These are phyloP conservation scores for Jaltomata sinuosa DNA, from an alignment of 257 asterid genomes.

Conservation along the genomic window DNA sequence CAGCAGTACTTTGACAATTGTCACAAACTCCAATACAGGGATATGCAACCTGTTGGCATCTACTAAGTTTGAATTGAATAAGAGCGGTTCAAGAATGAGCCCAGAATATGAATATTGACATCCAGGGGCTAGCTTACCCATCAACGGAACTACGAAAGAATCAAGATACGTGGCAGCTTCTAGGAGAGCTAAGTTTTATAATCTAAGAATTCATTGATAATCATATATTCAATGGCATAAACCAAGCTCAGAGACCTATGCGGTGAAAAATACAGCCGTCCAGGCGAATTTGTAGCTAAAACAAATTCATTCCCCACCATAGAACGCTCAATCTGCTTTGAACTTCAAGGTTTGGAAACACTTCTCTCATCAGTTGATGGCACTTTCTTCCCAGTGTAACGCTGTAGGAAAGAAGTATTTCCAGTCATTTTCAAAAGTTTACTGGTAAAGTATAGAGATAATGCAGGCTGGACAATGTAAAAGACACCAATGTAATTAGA, in stretches of 20 bases:
- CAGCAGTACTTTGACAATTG: background rate
- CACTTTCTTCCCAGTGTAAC: conserved; percentile 78
- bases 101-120: background rate
- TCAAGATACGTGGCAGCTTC: background rate
- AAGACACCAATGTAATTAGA: background rate
- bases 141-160: background rate
- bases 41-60: background rate
- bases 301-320: conserved; percentile 19
- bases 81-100: background rate
- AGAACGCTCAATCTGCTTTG: conserved; percentile 26
- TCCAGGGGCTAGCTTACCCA: background rate
- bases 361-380: conserved; percentile 48
- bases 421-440: background rate
- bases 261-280: conserved; percentile 3
- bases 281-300: conserved; percentile 13
- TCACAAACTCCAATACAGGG: background rate
- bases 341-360: conserved; percentile 39
- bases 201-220: conserved; percentile 8
- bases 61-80: background rate
- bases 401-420: conserved; percentile 36
- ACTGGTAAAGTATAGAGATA: background rate
- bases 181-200: background rate
- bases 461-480: background rate
- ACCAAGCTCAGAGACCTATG: conserved; percentile 12
- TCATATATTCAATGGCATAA: conserved; percentile 3